These are phyloP conservation scores for Barnettozyma siamensis DNA, from an alignment of 805 yeast species.

Conservation along the genomic window DNA sequence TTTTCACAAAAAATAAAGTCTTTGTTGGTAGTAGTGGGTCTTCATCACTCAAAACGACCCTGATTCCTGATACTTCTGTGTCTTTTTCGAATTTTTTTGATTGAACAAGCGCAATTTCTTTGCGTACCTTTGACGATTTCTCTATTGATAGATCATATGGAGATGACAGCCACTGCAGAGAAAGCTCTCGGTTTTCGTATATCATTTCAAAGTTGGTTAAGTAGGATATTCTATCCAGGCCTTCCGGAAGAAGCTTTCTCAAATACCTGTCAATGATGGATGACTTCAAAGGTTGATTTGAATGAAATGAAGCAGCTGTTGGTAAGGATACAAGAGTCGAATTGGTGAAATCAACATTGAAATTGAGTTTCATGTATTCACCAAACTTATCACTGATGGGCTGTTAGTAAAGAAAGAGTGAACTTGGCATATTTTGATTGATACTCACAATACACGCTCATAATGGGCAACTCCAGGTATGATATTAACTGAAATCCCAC, in stretches of 20 bases:
- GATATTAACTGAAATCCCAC: slow-evolving; percentile 17
- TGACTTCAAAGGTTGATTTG: slow-evolving; percentile 10
- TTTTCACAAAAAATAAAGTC: slow-evolving; percentile 20
- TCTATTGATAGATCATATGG: slow-evolving; percentile 17
- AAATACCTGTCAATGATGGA: slow-evolving; percentile 17
- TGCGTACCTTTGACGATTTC: slow-evolving; percentile 9
- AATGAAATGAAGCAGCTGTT: slow-evolving; percentile 20
- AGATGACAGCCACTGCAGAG: slow-evolving; percentile 17
- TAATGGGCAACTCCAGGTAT: slow-evolving; percentile 17
- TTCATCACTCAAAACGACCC: slow-evolving; percentile 13
- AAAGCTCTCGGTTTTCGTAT: slow-evolving; percentile 12
- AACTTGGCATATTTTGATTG: too few relatives aligned
- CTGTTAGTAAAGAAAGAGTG: too few relatives aligned
- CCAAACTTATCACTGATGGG: slow-evolving; percentile 17
- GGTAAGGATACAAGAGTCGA: slow-evolving; percentile 16
- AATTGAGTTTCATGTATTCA: slow-evolving; percentile 7
- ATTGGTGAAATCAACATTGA: slow-evolving; percentile 13
- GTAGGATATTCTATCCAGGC: slow-evolving; percentile 17
- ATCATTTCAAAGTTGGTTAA: slow-evolving; percentile 18
- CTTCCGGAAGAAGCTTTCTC: slow-evolving; percentile 8
- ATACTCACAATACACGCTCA: slow-evolving; percentile 14
- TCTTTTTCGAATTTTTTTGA: slow-evolving; percentile 13
- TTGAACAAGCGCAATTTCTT: slow-evolving; percentile 23
- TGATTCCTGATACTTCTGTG: slow-evolving; percentile 20
- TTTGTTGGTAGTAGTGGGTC: slow-evolving; percentile 20